These are phyloP conservation scores for Aspergillus affinis DNA, from an alignment of 495 filamentous ascomycete species.

Conservation along the genomic window DNA sequence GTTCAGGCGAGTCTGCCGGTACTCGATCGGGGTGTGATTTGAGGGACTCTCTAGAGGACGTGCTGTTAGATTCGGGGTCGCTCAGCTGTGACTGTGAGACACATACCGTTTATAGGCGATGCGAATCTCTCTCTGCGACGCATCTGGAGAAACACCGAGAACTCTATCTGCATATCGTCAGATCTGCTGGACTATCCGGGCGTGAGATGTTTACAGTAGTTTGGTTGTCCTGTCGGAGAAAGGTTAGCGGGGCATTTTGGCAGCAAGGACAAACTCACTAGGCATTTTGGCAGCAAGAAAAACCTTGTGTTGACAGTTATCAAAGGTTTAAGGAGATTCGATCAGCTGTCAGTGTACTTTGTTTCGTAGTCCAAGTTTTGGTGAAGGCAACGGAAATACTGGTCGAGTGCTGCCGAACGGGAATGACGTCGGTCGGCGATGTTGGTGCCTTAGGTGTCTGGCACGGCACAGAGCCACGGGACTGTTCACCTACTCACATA, in stretches of 20 bases:
- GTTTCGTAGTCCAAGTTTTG: background rate
- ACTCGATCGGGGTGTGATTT: constrained; percentile 95
- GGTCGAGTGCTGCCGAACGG: too few relatives aligned
- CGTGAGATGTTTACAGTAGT: constrained; percentile 29
- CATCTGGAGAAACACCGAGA: constrained; percentile 71
- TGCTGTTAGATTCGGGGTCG: background rate
- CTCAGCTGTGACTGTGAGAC: too few relatives aligned
- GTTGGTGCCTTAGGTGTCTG: background rate
- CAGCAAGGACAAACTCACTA: constrained; percentile 9
- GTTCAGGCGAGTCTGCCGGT: constrained; percentile 78
- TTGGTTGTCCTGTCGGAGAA: constrained; percentile 22
- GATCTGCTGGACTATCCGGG: background rate
- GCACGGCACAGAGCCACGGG: too few relatives aligned
- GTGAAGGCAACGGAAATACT: background rate
- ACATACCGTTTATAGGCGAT: constrained; percentile 87
- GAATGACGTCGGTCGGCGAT: constrained; percentile 8
- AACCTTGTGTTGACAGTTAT: background rate
- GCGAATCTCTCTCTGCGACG: constrained; percentile 81
- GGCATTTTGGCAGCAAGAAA: constrained; percentile 8
- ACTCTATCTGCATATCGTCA: constrained; percentile 49
- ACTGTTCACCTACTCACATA: too few relatives aligned
- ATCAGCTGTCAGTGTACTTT: background rate
- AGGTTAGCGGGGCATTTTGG: background rate
- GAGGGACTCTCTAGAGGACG: constrained; percentile 69
- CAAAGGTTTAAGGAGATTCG: background rate